Percentiles rank a stretch among this genome's conserved stretches.
Conservation (phyloP, 352 stramenopile species). For the Phytophthora tubulina region DNA sequence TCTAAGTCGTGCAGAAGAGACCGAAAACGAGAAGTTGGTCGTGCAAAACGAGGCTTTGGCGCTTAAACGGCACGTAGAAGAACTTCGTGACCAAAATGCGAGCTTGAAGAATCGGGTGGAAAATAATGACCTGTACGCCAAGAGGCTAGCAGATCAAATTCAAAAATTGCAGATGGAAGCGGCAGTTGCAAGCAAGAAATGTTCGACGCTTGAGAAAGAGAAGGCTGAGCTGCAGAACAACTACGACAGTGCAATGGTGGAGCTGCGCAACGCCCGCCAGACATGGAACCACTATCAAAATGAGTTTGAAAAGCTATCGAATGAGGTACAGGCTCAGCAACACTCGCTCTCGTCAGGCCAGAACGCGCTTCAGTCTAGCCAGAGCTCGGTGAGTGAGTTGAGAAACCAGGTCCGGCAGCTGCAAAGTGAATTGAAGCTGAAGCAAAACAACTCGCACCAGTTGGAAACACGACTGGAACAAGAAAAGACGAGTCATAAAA, state of each 20-base stretch:
- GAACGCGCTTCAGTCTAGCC: conserved; percentile 63
- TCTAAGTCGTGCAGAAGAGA: conserved; percentile 58
- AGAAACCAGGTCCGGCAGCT: conserved; percentile 69
- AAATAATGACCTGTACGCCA: conserved; percentile 49
- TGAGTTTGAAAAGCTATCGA: conserved; percentile 79
- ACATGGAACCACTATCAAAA: conserved; percentile 74
- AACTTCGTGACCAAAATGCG: conserved; percentile 72
- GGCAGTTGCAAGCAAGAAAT: conserved; percentile 44
- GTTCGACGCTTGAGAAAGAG: conserved; percentile 59
- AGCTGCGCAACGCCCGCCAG: conserved; percentile 71
- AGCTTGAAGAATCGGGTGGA: conserved; percentile 67
- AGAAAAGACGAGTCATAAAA: conserved; percentile 67
- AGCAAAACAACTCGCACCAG: conserved; percentile 60
- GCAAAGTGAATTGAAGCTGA: conserved; percentile 70
- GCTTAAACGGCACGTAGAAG: conserved; percentile 66
- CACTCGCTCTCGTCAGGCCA: conserved; percentile 68
- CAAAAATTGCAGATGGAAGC: conserved; percentile 59
- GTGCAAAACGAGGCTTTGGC: conserved; percentile 70
- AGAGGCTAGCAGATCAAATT: conserved; percentile 63
- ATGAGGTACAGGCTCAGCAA: conserved; percentile 68
- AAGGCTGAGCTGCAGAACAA: conserved; percentile 57
- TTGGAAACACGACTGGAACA: conserved; percentile 75
- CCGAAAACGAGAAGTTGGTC: conserved; percentile 74
- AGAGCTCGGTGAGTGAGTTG: conserved; percentile 65
- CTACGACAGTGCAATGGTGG: conserved; percentile 61